Conservation (phyloP, 139 green algal species). For the Ostreobium quekettii region DNA sequence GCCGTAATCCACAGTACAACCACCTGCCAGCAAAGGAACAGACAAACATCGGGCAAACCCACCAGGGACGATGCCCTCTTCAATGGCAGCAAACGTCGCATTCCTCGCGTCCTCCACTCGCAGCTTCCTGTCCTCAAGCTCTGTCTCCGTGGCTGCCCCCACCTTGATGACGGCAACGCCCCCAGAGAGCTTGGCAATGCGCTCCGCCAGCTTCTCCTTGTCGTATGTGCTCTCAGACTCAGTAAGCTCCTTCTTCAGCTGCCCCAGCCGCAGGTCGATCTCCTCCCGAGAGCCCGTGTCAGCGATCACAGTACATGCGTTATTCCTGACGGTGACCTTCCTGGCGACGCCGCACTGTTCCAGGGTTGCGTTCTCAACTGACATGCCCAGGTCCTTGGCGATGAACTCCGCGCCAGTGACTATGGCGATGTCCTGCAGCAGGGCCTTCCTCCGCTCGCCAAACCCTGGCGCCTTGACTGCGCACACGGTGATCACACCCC, state of each 20-base stretch:
- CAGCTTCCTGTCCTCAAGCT: constrained; percentile 99
- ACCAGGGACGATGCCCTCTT: constrained; percentile 68
- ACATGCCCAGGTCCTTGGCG: constrained; percentile 94
- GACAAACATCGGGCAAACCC: no score
- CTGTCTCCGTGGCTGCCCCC: constrained; percentile 97
- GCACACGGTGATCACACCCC: constrained; percentile 82
- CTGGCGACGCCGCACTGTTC: constrained; percentile 80
- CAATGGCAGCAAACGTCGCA: constrained; percentile 97
- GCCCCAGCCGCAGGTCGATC: constrained; percentile 83
- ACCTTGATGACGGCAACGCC: constrained; percentile 98
- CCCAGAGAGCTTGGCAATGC: constrained; percentile 89
- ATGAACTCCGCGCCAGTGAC: constrained; percentile 80
- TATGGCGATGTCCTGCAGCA: constrained; percentile 99
- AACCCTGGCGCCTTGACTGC: constrained; percentile 97
- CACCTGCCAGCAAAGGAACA: constrained; percentile 83
- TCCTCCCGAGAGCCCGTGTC: constrained; percentile 61
- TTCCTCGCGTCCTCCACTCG: constrained; percentile 99
- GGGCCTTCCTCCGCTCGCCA: constrained; percentile 94
- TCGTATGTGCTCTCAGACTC: constrained; percentile 91
- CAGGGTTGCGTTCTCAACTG: constrained; percentile 82
- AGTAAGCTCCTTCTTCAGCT: constrained; percentile 87
- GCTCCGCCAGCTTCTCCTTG: constrained; percentile 99
- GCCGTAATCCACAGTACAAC: constrained; percentile 96
- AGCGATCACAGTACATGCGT: constrained; percentile 92
- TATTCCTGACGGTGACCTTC: constrained; percentile 88